Base-by-base conservation (phyloP, 306 rosid species). In the Lupinus albus region DNA sequence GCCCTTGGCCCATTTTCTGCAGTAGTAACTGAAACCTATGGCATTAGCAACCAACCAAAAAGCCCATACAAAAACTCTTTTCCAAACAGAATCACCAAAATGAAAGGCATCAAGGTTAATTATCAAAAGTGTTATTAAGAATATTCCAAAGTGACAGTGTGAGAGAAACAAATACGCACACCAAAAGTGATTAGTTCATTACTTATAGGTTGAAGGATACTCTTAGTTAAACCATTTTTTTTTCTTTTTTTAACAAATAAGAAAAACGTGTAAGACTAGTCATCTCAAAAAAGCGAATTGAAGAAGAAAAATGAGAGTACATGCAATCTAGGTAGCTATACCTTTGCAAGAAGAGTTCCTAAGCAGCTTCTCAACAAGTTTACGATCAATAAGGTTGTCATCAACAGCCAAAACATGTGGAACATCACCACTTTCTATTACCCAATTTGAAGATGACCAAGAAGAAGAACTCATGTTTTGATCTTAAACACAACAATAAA, bases 321-420 rank as follows among this genome's bases (percentile, higher is more conserved):
- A 8, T 10, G 9, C 36, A 32, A 32, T 0, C 36, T 33, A 33
- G 45, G 0, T 6, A 14, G 11, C n/a, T 16, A 6, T 76, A 89
- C 98, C 98, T 83, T 83, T 87, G 78, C 95, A 89, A 68, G 91
- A 86, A 25, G 95, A 87, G 61, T 92, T 92, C 73, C 60, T 79
- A 58, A 92, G 98, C 5, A 92, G 94, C 50, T 84, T 87, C 77
- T 87, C 98, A 11, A 87, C 81, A 25, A 92, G 84, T 81, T 85
- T 89, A 46, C 96, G 91, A 78, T 92, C 98, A 71, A 86, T 73
- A 36, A 85, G 72, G 58, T 61, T 89, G 65, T 92, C 98, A 73
- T 92, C 98, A 30, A 92, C 96, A 36, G 96, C 98, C n/a, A 92
- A 76, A 77, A 92, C 96, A 72, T 92, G 98, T 52, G 93, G 96